Base-by-base conservation (phyloP, 768 basidiomycete species). In the Rhizopogon sp. region DNA sequence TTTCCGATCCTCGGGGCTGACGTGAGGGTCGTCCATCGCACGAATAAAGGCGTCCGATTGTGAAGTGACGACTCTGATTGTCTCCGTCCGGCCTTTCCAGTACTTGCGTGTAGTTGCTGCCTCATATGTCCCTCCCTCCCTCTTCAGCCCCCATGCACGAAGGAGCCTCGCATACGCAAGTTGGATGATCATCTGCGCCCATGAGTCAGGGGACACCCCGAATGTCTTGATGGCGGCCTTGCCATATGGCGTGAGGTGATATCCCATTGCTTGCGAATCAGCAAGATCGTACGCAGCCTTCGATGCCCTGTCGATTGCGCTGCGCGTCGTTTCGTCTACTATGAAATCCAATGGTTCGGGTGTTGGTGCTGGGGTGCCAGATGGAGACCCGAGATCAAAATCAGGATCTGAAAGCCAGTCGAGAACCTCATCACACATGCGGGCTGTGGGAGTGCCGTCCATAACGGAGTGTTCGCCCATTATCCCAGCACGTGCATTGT, bases 391-490 rank as follows among this genome's bases (percentile, higher is more conserved):
- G 43, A 84, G 79, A 62, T 90, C 85, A 58, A 90, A 92, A n/a
- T 70, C 58, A 17, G 79, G 79, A 58, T 78, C 69, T 20, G 81
- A 76, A 28, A 92, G 70, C 64, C 76, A 76, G 55, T 77, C 77
- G 58, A 92, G 76, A 39, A 91, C 73, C 17, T 83, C 79, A 63
- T 92, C 86, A 61, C 83, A 87, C 61, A 91, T 66, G 22, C 90
- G 79, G 25, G 80, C 83, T 14, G 83, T 88, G 4, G 91, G 91
- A 14, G 91, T 93, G 37, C 91, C 91, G 62, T 93, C 91, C 91
- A 93, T 93, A 56, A 90, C 76, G 16, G 88, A 90, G 67, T 93
- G 95, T 69, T 98, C 95, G 44, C 95, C 95, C 81, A 96, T 88
- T 62, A 97, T 71, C 5, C 93, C 95, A 1, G 91, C 87, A 47